A percentile compares a stretch with the other conserved stretches of the same genome.
These are phyloP conservation scores for Phialophora expanda DNA, from an alignment of 2,329 filamentous ascomycete genomes.

Conservation along the genomic window DNA sequence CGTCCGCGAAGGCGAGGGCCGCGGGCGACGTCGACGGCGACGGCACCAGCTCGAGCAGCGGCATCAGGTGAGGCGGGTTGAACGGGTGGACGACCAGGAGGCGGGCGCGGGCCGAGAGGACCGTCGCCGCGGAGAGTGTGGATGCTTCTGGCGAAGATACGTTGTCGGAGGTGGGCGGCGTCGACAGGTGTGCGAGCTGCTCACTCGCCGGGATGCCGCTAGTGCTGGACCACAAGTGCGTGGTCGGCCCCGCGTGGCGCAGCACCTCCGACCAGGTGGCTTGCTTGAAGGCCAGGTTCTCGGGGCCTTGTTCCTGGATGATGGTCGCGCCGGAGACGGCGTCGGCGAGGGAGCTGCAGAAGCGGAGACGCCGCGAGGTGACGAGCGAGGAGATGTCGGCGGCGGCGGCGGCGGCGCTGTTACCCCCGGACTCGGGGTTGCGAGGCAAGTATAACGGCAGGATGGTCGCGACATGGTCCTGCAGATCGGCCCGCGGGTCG, in stretches of 20 bases:
- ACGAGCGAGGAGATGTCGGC: neutral
- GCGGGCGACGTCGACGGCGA: constrained; percentile 49
- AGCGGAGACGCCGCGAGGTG: constrained; percentile 43
- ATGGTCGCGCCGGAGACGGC: constrained; percentile 57
- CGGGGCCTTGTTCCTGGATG: constrained; percentile 65
- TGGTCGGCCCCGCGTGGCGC: constrained; percentile 46
- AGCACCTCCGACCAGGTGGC: constrained; percentile 60
- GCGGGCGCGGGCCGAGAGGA: constrained; percentile 37
- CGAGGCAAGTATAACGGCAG: constrained; percentile 52
- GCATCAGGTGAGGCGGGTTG: constrained; percentile 68
- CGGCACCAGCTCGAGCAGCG: constrained; percentile 63
- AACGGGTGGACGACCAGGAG: constrained; percentile 65
- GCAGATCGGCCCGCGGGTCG: constrained; percentile 57
- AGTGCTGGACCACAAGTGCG: constrained; percentile 64
- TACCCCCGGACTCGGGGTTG: neutral
- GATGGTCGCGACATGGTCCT: constrained; percentile 50
- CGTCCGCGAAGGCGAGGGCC: constrained; percentile 54
- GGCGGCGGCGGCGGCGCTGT: neutral
- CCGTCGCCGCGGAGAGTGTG: neutral
- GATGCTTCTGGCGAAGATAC: too few relatives aligned
- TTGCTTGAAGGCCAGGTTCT: constrained; percentile 59
- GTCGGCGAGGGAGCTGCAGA: constrained; percentile 44
- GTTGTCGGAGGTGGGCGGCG: too few relatives aligned
- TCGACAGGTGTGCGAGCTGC: constrained; percentile 50
- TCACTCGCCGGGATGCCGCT: constrained; percentile 62